Evolutionary conservation across 1,284 basidiomycete species (phyloP).

Genomic region (Ganoderma multipileum): DNA sequence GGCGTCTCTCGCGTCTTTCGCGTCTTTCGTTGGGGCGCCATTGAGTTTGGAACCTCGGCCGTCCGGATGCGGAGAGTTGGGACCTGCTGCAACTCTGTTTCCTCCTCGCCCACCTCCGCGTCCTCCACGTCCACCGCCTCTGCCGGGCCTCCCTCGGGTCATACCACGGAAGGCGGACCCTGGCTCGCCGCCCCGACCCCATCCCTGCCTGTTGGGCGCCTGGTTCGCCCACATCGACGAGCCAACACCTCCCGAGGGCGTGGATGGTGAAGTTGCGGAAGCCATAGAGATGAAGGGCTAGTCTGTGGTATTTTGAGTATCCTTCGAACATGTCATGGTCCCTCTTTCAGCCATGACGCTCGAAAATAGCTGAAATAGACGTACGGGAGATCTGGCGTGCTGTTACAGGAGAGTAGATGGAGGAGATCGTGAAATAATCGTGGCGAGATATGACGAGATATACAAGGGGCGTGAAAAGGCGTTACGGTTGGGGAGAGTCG

Average conservation of each 20-base stretch:
- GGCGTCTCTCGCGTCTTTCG: constrained; percentile 22
- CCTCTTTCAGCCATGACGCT: constrained; percentile 18
- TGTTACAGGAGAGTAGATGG: constrained; percentile 2
- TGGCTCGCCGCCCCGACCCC: constrained; percentile 55
- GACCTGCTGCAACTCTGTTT: constrained; percentile 29
- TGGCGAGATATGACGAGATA: constrained; percentile 19
- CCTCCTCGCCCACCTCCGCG: constrained; percentile 43
- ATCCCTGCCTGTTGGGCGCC: constrained; percentile 44
- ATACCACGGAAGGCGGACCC: constrained; percentile 54
- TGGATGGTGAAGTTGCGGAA: constrained; percentile 32
- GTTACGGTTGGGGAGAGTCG: constrained; percentile 23
- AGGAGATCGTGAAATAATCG: constrained; percentile 14
- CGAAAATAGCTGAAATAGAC: constrained; percentile 13
- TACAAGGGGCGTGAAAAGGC: constrained; percentile 26
- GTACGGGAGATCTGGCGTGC: constrained; percentile 17
- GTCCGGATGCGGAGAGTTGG: constrained; percentile 26
- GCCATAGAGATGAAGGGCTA: constrained; percentile 27
- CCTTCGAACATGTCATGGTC: constrained; percentile 13
- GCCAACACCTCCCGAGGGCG: constrained; percentile 31
- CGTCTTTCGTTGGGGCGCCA: constrained; percentile 23
- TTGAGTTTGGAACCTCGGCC: constrained; percentile 26
- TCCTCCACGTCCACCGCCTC: constrained; percentile 45
- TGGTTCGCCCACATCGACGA: constrained; percentile 37
- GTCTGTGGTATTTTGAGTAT: constrained; percentile 7
- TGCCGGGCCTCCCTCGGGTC: constrained; percentile 37